Base-by-base conservation (phyloP, 2,329 filamentous ascomycete genomes). In the Amphichorda felina region DNA sequence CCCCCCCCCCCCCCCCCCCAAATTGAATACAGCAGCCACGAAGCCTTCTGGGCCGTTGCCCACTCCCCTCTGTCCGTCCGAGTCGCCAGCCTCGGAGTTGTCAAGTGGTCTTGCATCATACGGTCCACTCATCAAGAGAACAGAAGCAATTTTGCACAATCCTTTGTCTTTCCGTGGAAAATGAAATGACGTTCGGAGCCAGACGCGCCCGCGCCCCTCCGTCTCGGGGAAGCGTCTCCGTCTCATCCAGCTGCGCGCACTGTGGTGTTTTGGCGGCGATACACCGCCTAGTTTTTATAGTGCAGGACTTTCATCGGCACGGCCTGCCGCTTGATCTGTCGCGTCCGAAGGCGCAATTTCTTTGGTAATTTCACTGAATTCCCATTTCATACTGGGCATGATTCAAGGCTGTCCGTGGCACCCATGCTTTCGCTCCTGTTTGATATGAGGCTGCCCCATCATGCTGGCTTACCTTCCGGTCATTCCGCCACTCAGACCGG, bases 301-400 rank as follows among this genome's bases (percentile, higher is more conserved):
- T 45, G 36, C 40, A 22, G 22, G 24, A 7, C n/a, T 25, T 27
- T 14, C 30, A 38, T 41, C 39, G 31, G 31, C 44, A 55, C 50
- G 42, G 53, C 35, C 38, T 33, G 36, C 41, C 38, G 43, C 44
- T 44, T 41, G 21, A 38, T n/a, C n/a, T 15, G 32, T 34, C 35
- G 34, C 34, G 17, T 51, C 41, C 43, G 39, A 48, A 45, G 49
- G 14, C 25, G 37, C 41, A 51, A 48, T 53, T 39, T 52, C 46
- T 47, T 40, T 37, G 35, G 36, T 49, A 48, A 54, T 53, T 46
- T 53, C 40, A 42, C 42, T 37, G 35, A 41, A 43, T 45, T 48
- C 45, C 45, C 46, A 40, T 45, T 45, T 40, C 42, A 42, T 45
- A 46, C 26, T 26, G 21, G 31, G 4, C 31, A 33, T 33, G 31